Percentiles rank a stretch among this genome's conserved stretches.
Conservation (phyloP, 352 stramenopile species). For the Pythium dissimile region DNA sequence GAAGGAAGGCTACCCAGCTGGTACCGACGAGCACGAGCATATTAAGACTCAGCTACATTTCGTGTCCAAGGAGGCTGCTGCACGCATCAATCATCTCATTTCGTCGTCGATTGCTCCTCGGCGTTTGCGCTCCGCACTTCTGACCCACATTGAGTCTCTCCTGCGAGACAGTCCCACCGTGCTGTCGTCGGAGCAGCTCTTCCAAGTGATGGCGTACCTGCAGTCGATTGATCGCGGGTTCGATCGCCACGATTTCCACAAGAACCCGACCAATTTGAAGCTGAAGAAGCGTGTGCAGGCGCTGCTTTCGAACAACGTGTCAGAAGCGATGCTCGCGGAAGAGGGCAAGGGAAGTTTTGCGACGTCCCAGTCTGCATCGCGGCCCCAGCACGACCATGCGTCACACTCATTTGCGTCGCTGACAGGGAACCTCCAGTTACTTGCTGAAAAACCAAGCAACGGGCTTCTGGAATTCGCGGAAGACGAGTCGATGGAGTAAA, state of each 20-base stretch:
- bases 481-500: conserved; percentile 28
- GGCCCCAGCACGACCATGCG: not conserved
- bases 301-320: conserved; percentile 53
- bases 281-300: conserved; percentile 49
- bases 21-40: conserved; percentile 20
- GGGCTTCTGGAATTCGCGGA: conserved; percentile 22
- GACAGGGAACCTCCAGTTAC: conserved; percentile 14
- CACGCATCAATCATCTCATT: conserved; percentile 52
- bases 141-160: conserved; percentile 48
- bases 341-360: conserved; percentile 10
- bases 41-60: conserved; percentile 46
- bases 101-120: conserved; percentile 38
- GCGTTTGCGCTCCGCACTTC: conserved; percentile 36
- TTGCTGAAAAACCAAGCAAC: not conserved
- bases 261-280: conserved; percentile 36
- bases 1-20: conserved; percentile 20
- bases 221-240: conserved; percentile 66
- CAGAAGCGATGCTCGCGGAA: conserved; percentile 53
- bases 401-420: conserved; percentile 14
- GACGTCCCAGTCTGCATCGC: not conserved
- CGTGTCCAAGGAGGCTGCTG: conserved; percentile 62
- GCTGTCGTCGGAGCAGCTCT: conserved; percentile 51
- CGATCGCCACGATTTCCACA: conserved; percentile 45
- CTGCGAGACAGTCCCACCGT: conserved; percentile 45
- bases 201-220: conserved; percentile 59